Conservation (phyloP, 768 basidiomycete species). For the Rhodotorula sphaerocarpa region DNA sequence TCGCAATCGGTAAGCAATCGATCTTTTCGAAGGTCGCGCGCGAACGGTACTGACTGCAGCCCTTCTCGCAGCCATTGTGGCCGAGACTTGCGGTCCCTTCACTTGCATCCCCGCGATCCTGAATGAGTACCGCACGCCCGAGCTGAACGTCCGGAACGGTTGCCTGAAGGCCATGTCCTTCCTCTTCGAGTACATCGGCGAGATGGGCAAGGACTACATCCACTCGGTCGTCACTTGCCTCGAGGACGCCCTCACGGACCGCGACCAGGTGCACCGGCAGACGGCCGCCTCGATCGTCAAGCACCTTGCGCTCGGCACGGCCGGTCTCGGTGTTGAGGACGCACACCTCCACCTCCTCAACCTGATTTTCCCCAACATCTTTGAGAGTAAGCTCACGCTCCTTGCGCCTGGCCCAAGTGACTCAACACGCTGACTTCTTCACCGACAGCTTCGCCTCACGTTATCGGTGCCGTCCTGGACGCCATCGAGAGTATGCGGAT, state of each 20-base stretch:
- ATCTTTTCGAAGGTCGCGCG: not conserved
- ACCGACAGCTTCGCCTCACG: conserved; percentile 67
- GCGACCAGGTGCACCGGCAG: conserved; percentile 95
- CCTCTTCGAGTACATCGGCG: conserved; percentile 98
- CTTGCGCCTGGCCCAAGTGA: not conserved
- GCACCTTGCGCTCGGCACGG: conserved; percentile 91
- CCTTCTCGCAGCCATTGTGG: conserved; percentile 56
- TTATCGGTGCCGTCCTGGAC: conserved; percentile 96
- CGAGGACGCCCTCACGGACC: conserved; percentile 94
- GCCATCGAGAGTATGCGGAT: conserved; percentile 96
- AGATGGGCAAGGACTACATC: conserved; percentile 89
- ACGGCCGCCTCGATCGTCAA: conserved; percentile 98
- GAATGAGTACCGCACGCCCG: conserved; percentile 96
- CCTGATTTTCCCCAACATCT: conserved; percentile 97
- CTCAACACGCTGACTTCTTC: not conserved
- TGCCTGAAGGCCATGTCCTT: conserved; percentile 97
- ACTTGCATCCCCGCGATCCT: conserved; percentile 98
- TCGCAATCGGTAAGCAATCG: conserved; percentile 63
- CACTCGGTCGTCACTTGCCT: conserved; percentile 97
- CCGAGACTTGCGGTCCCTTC: conserved; percentile 91
- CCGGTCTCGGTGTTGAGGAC: conserved; percentile 94
- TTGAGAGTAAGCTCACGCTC: conserved; percentile 51
- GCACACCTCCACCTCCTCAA: conserved; percentile 97
- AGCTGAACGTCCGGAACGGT: conserved; percentile 95
- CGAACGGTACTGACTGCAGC: not conserved